Evolutionary conservation across 2,329 filamentous ascomycete genomes (phyloP), one percentile per base, ranked within the genome.

Genomic region (Davidsoniella australis): DNA sequence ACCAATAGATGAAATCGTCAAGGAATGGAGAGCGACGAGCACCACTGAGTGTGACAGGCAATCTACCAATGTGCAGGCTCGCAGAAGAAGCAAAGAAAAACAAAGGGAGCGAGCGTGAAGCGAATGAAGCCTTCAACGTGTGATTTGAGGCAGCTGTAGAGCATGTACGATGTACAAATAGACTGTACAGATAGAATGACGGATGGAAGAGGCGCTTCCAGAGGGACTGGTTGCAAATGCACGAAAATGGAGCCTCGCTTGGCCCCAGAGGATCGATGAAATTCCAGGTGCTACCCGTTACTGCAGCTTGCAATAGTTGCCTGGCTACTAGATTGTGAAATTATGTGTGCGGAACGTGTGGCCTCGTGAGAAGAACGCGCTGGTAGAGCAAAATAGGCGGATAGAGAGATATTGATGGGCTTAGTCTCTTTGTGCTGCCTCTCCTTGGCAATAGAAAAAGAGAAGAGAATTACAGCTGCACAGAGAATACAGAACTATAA

Each of bases 211-310:
- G 23, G 38, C 14, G 12, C 20, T 33, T 9, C 18, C 17, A 23
- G 46, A 48, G 37, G 50, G 50, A 52, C 46, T 41, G 43, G 29
- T 29, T 33, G 42, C 50, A 41, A 37, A 42, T 52, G 50, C 50
- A 49, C 14, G 38, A 49, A 49, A 10, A 52, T 52, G 50, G 50
- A 52, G 50, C 50, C 46, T 52, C 47, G 46, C 42, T 49, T 52
- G 46, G 29, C 9, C 29, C 26, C 29, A 33, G 29, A 33, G 40
- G 10, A 20, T 42, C 40, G 29, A 33, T 42, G 40, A 20, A 24
- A 24, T 12, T 42, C 12, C 12, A 42, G 40, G 4, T 14, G 23
- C 12, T 7, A 16, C 9, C 40, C 20, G 40, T 41, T 18, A 23
- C 40, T 23, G 16, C 16, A 7, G 40, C 40, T 41, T 33, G 29